A percentile compares a stretch with the other conserved stretches of the same genome.
Conservation (phyloP, 1,284 basidiomycete species). For the Porogramme epimiltina region DNA sequence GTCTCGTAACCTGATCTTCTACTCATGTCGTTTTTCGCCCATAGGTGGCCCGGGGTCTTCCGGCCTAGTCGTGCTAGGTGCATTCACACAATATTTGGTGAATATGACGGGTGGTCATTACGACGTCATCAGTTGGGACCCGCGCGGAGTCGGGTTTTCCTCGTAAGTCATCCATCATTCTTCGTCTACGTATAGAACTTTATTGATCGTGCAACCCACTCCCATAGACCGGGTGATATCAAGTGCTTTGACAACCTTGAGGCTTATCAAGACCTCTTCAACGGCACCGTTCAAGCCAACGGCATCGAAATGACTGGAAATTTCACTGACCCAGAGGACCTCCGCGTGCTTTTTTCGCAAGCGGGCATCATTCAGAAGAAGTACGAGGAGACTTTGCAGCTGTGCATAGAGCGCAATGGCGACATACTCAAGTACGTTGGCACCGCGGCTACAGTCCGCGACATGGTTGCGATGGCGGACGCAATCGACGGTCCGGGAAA, state of each 20-base stretch:
- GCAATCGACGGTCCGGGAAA: constrained; percentile 17
- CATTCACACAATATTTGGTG: background rate
- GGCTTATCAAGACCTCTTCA: constrained; percentile 5
- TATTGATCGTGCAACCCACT: background rate
- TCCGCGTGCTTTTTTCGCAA: constrained; percentile 6
- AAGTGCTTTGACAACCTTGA: constrained; percentile 9
- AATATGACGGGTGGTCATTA: constrained; percentile 4
- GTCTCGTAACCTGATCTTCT: no score
- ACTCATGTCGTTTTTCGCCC: background rate
- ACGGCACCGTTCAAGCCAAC: constrained; percentile 12
- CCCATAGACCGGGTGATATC: constrained; percentile 11
- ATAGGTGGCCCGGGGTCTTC: background rate
- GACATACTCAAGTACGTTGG: constrained; percentile 17
- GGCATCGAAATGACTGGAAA: constrained; percentile 12
- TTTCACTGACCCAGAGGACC: constrained; percentile 11
- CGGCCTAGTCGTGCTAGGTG: background rate
- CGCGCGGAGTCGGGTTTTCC: constrained; percentile 12
- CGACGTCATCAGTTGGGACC: constrained; percentile 17
- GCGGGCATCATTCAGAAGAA: constrained; percentile 12
- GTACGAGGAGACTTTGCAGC: constrained; percentile 8
- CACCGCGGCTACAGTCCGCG: constrained; percentile 17
- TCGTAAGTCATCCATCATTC: background rate
- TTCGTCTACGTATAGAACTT: background rate
- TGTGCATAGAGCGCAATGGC: constrained; percentile 4
- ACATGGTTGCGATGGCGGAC: constrained; percentile 21